These are phyloP conservation scores for Lipomyces anomalus DNA, from an alignment of 805 yeast genomes.

Conservation along the genomic window DNA sequence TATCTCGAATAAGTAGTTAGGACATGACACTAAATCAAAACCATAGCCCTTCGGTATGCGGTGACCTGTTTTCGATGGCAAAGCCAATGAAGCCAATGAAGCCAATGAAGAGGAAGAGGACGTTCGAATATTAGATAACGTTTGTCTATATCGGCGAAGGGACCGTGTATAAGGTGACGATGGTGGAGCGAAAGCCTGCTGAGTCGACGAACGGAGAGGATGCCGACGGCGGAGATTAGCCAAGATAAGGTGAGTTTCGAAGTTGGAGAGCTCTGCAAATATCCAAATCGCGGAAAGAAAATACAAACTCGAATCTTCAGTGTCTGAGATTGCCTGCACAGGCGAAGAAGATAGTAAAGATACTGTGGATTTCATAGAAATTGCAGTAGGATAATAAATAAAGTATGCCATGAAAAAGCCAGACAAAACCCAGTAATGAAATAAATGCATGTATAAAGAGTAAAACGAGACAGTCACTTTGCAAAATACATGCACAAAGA, in stretches of 20 bases:
- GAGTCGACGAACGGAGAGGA: constrained; percentile 32
- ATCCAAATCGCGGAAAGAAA: constrained; percentile 39
- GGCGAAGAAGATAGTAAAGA: constrained; percentile 7
- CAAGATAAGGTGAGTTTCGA: constrained; percentile 62
- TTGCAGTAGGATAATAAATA: constrained; percentile 39
- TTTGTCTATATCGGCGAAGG: too few relatives aligned
- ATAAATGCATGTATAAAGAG: constrained; percentile 78
- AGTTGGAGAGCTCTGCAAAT: constrained; percentile 66
- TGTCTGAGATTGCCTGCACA: too few relatives aligned
- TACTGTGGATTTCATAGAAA: constrained; percentile 2
- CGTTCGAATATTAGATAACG: too few relatives aligned
- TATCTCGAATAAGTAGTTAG: constrained; percentile 88
- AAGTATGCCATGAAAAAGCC: constrained; percentile 57
- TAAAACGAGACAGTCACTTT: constrained; percentile 84
- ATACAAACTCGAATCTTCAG: constrained; percentile 17
- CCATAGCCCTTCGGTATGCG: constrained; percentile 80
- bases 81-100: neutral
- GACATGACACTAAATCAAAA: constrained; percentile 76
- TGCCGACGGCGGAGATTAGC: constrained; percentile 49
- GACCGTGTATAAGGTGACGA: neutral
- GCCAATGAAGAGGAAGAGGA: constrained; percentile 6
- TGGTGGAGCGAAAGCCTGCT: neutral
- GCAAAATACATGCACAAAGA: constrained; percentile 77
- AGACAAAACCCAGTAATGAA: constrained; percentile 88
- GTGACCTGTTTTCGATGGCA: constrained; percentile 34